Percentiles rank a stretch among this genome's conserved stretches.
Conservation (phyloP, 192 early-diverging fungal genomes). For the Chytriomyces sp. region DNA sequence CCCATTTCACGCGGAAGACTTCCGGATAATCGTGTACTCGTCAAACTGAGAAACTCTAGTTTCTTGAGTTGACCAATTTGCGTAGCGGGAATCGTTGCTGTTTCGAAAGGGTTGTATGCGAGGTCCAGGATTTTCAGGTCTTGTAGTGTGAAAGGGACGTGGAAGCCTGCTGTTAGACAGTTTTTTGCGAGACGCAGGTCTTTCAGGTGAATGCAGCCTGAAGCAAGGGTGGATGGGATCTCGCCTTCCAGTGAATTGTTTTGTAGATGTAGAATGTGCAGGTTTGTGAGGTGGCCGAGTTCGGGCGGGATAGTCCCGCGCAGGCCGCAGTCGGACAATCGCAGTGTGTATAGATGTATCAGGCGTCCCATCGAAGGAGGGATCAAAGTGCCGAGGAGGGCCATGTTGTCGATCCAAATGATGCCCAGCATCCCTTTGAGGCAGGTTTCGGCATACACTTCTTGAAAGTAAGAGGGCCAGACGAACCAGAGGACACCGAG, state of each 20-base stretch:
- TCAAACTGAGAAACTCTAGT: neutral
- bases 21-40: neutral
- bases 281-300: conserved; percentile 9
- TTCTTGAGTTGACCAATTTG: neutral
- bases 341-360: too few relatives aligned
- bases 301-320: neutral
- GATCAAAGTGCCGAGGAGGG: too few relatives aligned
- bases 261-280: neutral
- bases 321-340: neutral
- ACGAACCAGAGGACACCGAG: too few relatives aligned
- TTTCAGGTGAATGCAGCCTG: neutral
- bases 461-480: too few relatives aligned
- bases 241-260: neutral
- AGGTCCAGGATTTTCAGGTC: neutral
- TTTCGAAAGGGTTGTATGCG: neutral
- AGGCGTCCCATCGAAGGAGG: too few relatives aligned
- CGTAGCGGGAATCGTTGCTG: neutral
- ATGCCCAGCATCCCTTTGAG: too few relatives aligned
- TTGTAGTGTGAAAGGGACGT: neutral
- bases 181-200: neutral
- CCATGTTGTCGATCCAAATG: too few relatives aligned
- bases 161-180: neutral
- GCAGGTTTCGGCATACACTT: too few relatives aligned
- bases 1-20: neutral
- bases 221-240: neutral